Evolutionary conservation across 768 basidiomycete genomes (phyloP).

Genomic region (Tylopilus felleus): DNA sequence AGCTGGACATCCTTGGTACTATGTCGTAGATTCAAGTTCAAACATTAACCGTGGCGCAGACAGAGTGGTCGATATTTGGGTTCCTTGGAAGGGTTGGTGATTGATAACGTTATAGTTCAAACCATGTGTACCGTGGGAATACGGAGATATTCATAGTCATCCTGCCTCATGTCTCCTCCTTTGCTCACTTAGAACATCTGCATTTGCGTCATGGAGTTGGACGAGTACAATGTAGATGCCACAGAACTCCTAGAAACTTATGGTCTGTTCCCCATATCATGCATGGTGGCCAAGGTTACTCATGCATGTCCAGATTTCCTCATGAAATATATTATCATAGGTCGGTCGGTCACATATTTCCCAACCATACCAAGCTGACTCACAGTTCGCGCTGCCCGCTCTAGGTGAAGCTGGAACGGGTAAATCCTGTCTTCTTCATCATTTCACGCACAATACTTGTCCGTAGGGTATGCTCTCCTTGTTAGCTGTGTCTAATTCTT

Average conservation of each 20-base stretch:
- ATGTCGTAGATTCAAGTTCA: slow-evolving; percentile 72
- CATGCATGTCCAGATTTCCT: slow-evolving; percentile 74
- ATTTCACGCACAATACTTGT: slow-evolving; percentile 97
- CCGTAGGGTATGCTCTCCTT: slow-evolving; percentile 33
- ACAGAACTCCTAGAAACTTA: slow-evolving; percentile 95
- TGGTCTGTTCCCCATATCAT: slow-evolving; percentile 45
- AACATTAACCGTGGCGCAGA: slow-evolving; percentile 44
- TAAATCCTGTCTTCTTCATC: slow-evolving; percentile 94
- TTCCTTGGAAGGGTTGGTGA: slow-evolving; percentile 90
- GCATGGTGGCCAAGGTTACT: slow-evolving; percentile 9
- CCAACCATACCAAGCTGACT: slow-evolving; percentile 6
- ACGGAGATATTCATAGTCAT: neutral
- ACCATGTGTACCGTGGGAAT: slow-evolving; percentile 23
- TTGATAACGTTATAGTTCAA: neutral
- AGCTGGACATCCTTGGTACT: slow-evolving; percentile 80
- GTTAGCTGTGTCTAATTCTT: slow-evolving; percentile 5
- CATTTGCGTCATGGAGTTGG: slow-evolving; percentile 47
- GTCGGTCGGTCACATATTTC: slow-evolving; percentile 39
- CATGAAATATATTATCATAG: slow-evolving; percentile 98
- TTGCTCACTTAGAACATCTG: neutral
- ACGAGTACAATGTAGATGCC: slow-evolving; percentile 74
- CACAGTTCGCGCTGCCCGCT: slow-evolving; percentile 1
- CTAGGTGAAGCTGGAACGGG: slow-evolving; percentile 95
- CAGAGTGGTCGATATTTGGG: slow-evolving; percentile 75
- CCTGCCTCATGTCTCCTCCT: neutral